Percentiles rank a stretch among this genome's conserved stretches.
These are phyloP conservation scores for Nicotiana attenuata DNA, from an alignment of 257 asterid species.

Conservation along the genomic window DNA sequence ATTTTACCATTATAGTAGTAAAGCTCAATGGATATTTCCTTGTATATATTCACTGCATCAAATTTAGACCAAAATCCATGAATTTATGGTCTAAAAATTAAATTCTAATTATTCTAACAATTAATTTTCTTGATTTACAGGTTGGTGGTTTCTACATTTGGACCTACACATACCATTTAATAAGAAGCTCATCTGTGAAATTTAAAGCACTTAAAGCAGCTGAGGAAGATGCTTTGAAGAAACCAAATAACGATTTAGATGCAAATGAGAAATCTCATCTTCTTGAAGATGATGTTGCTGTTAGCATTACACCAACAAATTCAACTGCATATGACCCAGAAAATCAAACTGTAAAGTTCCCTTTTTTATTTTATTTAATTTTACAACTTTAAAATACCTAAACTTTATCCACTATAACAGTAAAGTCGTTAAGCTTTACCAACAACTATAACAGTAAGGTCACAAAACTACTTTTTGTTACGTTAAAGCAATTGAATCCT, in stretches of 20 bases:
- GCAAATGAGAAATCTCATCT: constrained; percentile 33
- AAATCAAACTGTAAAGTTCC: constrained; percentile 17
- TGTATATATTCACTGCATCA: too few relatives aligned
- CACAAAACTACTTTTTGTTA: too few relatives aligned
- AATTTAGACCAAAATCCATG: too few relatives aligned
- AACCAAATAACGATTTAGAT: constrained; percentile 42
- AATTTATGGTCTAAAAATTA: too few relatives aligned
- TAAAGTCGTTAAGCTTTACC: neutral
- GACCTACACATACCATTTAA: constrained; percentile 62
- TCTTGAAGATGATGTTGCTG: constrained; percentile 14
- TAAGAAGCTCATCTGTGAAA: constrained; percentile 40
- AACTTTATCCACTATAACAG: too few relatives aligned
- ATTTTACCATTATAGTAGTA: too few relatives aligned
- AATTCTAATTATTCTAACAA: too few relatives aligned
- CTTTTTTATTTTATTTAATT: neutral
- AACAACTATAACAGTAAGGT: too few relatives aligned
- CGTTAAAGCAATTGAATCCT: too few relatives aligned
- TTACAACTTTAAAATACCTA: too few relatives aligned
- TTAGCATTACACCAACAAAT: neutral
- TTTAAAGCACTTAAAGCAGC: constrained; percentile 28
- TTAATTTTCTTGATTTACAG: constrained; percentile 28
- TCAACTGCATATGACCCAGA: neutral
- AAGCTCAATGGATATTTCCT: too few relatives aligned
- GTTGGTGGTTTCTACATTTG: constrained; percentile 78
- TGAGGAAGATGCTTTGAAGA: constrained; percentile 25